Evolutionary conservation across 352 stramenopile genomes (phyloP).

Genomic region (Elongisporangium undulatum): DNA sequence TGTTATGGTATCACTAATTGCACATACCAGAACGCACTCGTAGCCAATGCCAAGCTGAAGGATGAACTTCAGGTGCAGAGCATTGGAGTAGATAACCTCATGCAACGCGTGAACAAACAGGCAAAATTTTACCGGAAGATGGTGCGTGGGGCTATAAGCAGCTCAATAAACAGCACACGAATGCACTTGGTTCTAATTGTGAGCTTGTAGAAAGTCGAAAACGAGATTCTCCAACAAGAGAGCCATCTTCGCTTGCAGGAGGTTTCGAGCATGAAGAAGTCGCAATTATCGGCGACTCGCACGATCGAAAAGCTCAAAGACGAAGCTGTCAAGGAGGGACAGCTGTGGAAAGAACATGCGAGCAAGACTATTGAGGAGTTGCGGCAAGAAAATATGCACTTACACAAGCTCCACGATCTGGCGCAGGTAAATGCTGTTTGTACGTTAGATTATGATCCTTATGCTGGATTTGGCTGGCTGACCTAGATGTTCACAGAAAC

Average conservation of each 20-base stretch:
- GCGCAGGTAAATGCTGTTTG: constrained; percentile 24
- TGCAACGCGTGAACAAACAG: constrained; percentile 69
- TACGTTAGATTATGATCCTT: background rate
- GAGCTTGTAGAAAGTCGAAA: constrained; percentile 61
- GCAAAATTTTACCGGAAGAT: constrained; percentile 66
- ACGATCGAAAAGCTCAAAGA: constrained; percentile 66
- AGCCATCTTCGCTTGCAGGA: constrained; percentile 58
- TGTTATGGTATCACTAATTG: background rate
- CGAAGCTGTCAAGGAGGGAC: constrained; percentile 39
- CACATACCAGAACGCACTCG: constrained; percentile 47
- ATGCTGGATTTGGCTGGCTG: background rate
- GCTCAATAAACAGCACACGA: background rate
- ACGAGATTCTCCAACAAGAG: constrained; percentile 71
- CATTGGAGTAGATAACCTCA: constrained; percentile 78
- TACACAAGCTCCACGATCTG: constrained; percentile 48
- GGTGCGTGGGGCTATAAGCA: constrained; percentile 19
- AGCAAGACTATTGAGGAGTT: constrained; percentile 52
- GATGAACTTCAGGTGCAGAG: constrained; percentile 74
- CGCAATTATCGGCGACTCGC: constrained; percentile 41
- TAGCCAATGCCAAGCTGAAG: constrained; percentile 79
- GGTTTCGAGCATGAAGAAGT: constrained; percentile 57
- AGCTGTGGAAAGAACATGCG: constrained; percentile 47
- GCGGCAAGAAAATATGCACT: constrained; percentile 53
- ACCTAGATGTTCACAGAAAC: constrained; percentile 29
- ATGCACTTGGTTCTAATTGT: background rate